Conservation (phyloP, 306 rosid genomes). For the Begonia masoniana region DNA sequence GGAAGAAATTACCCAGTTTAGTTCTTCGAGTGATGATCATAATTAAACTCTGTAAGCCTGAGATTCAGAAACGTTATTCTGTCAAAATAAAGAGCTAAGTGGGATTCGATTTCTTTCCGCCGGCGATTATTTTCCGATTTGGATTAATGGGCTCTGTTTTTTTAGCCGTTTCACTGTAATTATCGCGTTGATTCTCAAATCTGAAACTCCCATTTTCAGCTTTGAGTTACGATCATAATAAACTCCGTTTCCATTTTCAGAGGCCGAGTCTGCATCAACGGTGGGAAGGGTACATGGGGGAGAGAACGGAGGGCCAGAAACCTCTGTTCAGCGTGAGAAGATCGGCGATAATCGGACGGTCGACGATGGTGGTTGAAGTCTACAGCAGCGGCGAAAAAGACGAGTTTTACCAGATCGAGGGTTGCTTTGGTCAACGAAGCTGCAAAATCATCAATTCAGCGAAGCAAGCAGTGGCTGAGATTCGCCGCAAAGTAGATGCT, state of each 20-base stretch:
- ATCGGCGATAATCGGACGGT: slow-evolving; percentile 79
- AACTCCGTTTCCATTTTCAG: slow-evolving; percentile 24
- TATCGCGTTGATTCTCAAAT: too few relatives aligned
- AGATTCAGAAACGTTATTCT: too few relatives aligned
- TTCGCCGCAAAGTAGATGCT: slow-evolving; percentile 71
- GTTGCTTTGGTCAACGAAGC: slow-evolving; percentile 48
- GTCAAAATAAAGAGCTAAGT: too few relatives aligned
- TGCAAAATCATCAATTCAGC: slow-evolving; percentile 19
- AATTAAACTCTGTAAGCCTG: too few relatives aligned
- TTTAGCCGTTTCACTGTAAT: too few relatives aligned
- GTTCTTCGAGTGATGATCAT: too few relatives aligned
- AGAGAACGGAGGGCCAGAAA: slow-evolving; percentile 44
- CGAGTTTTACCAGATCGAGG: slow-evolving; percentile 71
- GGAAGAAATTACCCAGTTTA: too few relatives aligned
- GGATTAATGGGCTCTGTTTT: too few relatives aligned
- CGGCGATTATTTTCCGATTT: too few relatives aligned
- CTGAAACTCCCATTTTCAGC: too few relatives aligned
- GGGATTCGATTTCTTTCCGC: too few relatives aligned
- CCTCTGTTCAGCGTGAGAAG: slow-evolving; percentile 71
- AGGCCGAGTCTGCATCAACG: slow-evolving; percentile 85
- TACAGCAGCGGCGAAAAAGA: slow-evolving; percentile 14
- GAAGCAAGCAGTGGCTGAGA: slow-evolving; percentile 56
- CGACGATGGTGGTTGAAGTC: slow-evolving; percentile 62
- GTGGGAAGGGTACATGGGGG: slow-evolving; percentile 87
- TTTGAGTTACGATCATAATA: neutral